Conservation (phyloP, 208 protist species). For the Zelonia costaricensis region DNA sequence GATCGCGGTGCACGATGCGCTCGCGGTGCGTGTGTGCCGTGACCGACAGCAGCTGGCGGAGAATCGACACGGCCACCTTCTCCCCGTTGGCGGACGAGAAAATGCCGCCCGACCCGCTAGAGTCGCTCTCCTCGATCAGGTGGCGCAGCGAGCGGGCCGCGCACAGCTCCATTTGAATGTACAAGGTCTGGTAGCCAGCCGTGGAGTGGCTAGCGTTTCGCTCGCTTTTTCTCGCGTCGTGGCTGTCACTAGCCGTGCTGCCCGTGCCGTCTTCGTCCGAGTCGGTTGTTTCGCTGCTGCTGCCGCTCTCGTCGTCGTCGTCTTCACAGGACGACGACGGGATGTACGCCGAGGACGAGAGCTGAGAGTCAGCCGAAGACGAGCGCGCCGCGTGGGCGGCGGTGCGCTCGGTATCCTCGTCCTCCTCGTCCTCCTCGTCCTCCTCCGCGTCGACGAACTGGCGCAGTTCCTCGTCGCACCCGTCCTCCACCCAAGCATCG, state of each 20-base stretch:
- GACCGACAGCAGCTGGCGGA: slow-evolving; percentile 78
- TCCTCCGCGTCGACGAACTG: slow-evolving; percentile 49
- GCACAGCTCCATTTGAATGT: slow-evolving; percentile 91
- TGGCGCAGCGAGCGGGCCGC: slow-evolving; percentile 67
- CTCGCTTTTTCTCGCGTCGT: background rate
- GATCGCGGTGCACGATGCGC: slow-evolving; percentile 77
- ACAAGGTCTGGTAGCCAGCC: slow-evolving; percentile 61
- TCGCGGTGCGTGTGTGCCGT: slow-evolving; percentile 76
- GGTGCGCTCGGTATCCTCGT: background rate
- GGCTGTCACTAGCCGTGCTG: background rate
- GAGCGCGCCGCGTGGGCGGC: background rate
- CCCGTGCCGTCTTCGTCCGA: too few relatives aligned
- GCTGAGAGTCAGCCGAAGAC: too few relatives aligned
- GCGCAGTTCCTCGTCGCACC: slow-evolving; percentile 76
- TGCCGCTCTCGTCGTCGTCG: slow-evolving; percentile 1
- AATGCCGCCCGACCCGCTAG: slow-evolving; percentile 27
- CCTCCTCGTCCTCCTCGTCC: slow-evolving; percentile 37
- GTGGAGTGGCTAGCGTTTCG: background rate
- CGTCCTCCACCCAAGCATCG: slow-evolving; percentile 87
- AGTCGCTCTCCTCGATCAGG: slow-evolving; percentile 73
- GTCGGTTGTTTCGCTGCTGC: too few relatives aligned
- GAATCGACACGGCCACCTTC: slow-evolving; percentile 62
- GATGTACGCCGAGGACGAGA: too few relatives aligned
- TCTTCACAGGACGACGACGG: too few relatives aligned
- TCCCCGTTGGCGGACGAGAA: slow-evolving; percentile 59